A percentile compares a stretch with the other conserved stretches of the same genome.
Conservation (phyloP, 495 filamentous ascomycete genomes). For the Lophiotrema nucula region DNA sequence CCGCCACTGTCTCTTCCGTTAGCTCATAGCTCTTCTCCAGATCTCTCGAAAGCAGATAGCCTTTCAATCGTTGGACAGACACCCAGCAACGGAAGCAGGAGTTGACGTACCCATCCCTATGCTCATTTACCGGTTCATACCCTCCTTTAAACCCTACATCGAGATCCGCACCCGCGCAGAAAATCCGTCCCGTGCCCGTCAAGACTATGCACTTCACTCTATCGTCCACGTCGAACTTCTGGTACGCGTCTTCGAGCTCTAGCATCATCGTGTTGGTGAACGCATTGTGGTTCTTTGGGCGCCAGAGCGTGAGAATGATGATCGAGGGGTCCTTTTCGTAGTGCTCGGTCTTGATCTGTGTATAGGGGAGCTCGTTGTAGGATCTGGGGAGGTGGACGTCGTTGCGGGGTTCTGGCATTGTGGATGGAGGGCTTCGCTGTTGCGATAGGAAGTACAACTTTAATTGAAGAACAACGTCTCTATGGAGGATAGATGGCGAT, state of each 20-base stretch:
- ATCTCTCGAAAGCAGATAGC: neutral
- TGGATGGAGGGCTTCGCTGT: too few relatives aligned
- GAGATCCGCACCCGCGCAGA: constrained; percentile 68
- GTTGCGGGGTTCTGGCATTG: constrained; percentile 16
- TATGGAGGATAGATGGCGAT: neutral
- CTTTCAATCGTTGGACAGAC: neutral
- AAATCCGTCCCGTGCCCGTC: constrained; percentile 59
- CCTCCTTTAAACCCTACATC: constrained; percentile 50
- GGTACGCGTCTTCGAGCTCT: constrained; percentile 55
- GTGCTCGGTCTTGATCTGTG: constrained; percentile 55
- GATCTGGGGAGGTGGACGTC: constrained; percentile 34
- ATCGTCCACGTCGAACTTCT: constrained; percentile 52
- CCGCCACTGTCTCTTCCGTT: constrained; percentile 46
- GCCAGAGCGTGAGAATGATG: constrained; percentile 56
- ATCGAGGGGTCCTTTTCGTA: constrained; percentile 51
- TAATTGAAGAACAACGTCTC: neutral
- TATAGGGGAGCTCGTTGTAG: constrained; percentile 46
- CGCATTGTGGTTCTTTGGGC: constrained; percentile 62
- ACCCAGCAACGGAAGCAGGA: neutral
- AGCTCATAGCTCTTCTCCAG: neutral
- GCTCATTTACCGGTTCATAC: constrained; percentile 38
- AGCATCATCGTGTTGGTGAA: constrained; percentile 57
- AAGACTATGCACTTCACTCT: constrained; percentile 57
- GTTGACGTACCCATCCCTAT: constrained; percentile 48
- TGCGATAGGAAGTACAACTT: neutral